A percentile compares a stretch with the other conserved stretches of the same genome.
phyloP scores from a whole-genome alignment of 1,139 yeast genomes.

The Pichiaceae sp. region DNA sequence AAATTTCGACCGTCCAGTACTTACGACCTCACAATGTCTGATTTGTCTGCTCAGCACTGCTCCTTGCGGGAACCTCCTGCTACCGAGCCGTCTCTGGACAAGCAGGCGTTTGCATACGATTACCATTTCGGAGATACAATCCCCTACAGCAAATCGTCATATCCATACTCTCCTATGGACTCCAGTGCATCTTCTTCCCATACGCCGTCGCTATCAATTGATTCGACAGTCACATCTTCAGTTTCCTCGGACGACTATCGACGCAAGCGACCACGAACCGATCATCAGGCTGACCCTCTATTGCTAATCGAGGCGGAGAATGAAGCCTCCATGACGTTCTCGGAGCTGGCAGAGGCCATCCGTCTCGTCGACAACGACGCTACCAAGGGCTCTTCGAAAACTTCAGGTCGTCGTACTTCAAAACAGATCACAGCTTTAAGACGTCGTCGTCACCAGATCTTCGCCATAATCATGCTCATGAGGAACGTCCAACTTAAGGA shows the following conservation, averaged over 20 bases:
- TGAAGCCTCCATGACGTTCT: neutral
- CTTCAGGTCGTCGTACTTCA: neutral
- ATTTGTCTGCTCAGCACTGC: no score
- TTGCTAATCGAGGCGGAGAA: neutral
- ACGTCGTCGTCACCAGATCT: conserved; percentile 49
- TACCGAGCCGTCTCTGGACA: no score
- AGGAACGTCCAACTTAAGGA: conserved; percentile 58
- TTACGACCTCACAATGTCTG: no score
- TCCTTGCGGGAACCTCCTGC: no score
- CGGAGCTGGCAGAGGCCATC: neutral
- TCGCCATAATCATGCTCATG: conserved; percentile 76
- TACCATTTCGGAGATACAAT: no score
- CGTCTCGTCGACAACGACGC: neutral
- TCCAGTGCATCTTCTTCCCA: conserved; percentile 3
- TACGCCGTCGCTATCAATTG: conserved; percentile 5
- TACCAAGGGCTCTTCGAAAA: neutral
- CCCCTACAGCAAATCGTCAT: neutral
- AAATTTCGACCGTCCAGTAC: no score
- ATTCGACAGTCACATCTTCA: conserved; percentile 4
- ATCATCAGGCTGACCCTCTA: neutral
- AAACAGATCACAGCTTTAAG: conserved; percentile 13
- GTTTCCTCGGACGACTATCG: conserved; percentile 3
- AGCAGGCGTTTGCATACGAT: no score
- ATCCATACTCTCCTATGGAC: conserved; percentile 1
- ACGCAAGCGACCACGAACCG: neutral